phyloP scores from a whole-genome alignment of 176 grass and related monocot genomes.

The Carex pumila region DNA sequence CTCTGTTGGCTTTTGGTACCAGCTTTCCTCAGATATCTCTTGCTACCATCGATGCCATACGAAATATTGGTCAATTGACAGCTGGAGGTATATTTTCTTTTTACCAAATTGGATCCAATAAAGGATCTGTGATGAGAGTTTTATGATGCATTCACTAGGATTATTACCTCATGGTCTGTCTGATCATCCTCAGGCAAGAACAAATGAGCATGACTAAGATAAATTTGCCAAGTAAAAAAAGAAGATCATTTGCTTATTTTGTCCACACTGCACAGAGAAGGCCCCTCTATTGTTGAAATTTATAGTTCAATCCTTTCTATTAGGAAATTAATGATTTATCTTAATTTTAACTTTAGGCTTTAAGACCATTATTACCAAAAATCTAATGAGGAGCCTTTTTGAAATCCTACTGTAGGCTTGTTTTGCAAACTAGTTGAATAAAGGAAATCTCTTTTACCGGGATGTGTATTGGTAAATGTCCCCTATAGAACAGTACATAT shows the following conservation, averaged over 20 bases:
- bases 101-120: not conserved
- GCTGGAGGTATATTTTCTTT: conserved; percentile 59
- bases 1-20: conserved; percentile 86
- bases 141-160: not conserved
- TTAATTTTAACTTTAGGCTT: not conserved
- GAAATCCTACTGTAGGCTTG: not conserved
- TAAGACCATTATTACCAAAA: not conserved
- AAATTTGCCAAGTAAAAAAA: not conserved
- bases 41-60: conserved; percentile 72
- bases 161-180: not conserved
- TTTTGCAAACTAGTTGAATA: not conserved
- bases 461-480: not conserved
- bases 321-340: not conserved
- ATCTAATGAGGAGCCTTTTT: not conserved
- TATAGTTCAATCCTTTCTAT: not conserved
- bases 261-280: not conserved
- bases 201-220: not conserved
- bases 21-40: conserved; percentile 94
- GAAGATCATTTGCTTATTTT: not conserved
- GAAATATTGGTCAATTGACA: conserved; percentile 55
- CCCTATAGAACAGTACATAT: not conserved
- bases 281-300: not conserved
- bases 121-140: not conserved
- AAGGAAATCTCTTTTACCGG: not conserved
- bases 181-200: not conserved